Evolutionary conservation across 2,329 filamentous ascomycete genomes (phyloP), one percentile per base, ranked within the genome.

Genomic region (Colletotrichum higginsianum): DNA sequence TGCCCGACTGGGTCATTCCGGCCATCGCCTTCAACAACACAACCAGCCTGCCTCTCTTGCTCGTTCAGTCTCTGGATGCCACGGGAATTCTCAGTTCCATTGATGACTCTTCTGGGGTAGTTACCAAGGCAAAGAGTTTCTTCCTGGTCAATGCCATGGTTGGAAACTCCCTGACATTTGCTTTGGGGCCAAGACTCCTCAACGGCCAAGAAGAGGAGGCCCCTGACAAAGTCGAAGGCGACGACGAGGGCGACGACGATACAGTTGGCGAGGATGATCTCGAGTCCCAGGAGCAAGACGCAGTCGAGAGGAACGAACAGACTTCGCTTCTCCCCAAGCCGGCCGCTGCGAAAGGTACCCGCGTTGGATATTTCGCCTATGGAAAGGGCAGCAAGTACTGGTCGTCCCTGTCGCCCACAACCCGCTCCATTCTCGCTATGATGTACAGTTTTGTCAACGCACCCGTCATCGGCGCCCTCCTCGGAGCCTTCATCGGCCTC

Each of bases 81-180:
- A 90, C 90, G 0, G 89, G 89, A 2, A 88, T 91, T 35, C 80
- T 92, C 8, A 78, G 84, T 30, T 78, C 83, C 2, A 82, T 92
- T 21, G 85, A 75, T 75, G 84, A 78, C 82, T 81, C 2, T 75
- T 79, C 2, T 81, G 82, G 53, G 3, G 88, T 88, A 0, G 82
- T 92, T 15, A 85, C 88, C 64, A 83, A 90, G 12, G 90, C 90
- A 8, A 89, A 91, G 76, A 88, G 88, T 16, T 93, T 91, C 78
- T 92, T 93, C 76, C 80, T 93, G 4, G 86, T 93, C 70, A 92
- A 90, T 74, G 86, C 90, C 4, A 91, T 91, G 66, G 83, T 92
- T 12, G 87, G 86, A 52, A 91, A 90, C 75, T 89, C 86, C 63
- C 79, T 92, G 70, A 92, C 90, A 0, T 93, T 92, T 77, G 88